Evolutionary conservation across 352 stramenopile species (phyloP), one percentile per base, ranked within the genome.

Genomic region (Globisporangium echinulatum): DNA sequence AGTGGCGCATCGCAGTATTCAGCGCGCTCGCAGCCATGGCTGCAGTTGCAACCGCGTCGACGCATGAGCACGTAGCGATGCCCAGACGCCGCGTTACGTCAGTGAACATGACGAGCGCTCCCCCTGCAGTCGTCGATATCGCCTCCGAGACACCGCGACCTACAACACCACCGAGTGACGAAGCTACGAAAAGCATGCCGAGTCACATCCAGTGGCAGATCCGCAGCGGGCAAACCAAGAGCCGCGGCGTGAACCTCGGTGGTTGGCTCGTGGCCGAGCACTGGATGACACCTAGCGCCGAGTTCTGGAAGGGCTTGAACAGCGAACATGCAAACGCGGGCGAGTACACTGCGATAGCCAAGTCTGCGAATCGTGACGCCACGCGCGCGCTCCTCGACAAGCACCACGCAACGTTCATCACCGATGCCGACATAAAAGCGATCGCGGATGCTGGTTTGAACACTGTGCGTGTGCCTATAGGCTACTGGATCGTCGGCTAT

Each of bases 401-500:
- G 36, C 84, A 93, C 61, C 80, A 81, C 42, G 54, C 59, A 14
- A 79, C 66, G 6, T 94, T 86, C 54, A 89, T 92, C 61, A 92
- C 69, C 0, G 79, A 92, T 53, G 58, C 58, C 7, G 82, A 90
- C 39, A 90, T 94, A 56, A 60, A 58, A 7, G 68, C 63, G 7
- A 92, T 94, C 53, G 78, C 77, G 0, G 65, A 58, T 5, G 67
- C 78, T 6, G 80, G 82, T 0, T 72, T 94, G 63, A 92, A 94
- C 63, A 91, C 82, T 0, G 79, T 93, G n/a, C 82, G 84, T 5
- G 82, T 93, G 7, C 81, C 84, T 0, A 69, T 94, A 3, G 84
- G 84, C 14, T 92, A 87, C 62, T 94, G 82, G 84, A 90, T 94
- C 70, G 63, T 78, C 2, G 78, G 79, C 47, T 87, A 81, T 49